These are phyloP conservation scores for Myriosclerotinia duriaeana DNA, from an alignment of 2,329 filamentous ascomycete species.

Conservation along the genomic window DNA sequence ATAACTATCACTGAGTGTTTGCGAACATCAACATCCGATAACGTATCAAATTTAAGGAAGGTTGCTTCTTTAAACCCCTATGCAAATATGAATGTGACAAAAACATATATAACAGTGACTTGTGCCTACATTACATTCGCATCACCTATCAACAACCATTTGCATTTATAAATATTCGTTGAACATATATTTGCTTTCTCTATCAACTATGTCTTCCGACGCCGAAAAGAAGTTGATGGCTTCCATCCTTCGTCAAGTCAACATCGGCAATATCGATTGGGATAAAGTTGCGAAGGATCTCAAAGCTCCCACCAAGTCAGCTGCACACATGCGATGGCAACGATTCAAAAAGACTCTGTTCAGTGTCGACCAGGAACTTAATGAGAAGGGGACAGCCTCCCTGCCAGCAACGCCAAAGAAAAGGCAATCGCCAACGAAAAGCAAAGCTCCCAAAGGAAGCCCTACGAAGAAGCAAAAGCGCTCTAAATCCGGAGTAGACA, in stretches of 20 bases:
- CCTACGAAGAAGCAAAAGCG: slow-evolving; percentile 18
- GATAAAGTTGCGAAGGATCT: slow-evolving; percentile 11
- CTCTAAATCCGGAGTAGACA: neutral
- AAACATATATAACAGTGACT: neutral
- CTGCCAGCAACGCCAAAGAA: slow-evolving; percentile 12
- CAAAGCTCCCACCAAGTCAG: slow-evolving; percentile 1
- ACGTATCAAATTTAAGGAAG: neutral
- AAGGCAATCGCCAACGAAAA: slow-evolving; percentile 14
- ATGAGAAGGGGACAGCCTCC: neutral
- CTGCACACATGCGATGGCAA: slow-evolving; percentile 2
- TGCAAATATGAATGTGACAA: neutral
- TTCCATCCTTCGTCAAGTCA: slow-evolving; percentile 9
- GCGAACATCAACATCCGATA: neutral
- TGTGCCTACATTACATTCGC: neutral
- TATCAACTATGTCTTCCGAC: neutral
- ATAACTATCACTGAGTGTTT: neutral
- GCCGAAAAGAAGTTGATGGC: neutral
- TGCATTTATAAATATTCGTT: neutral
- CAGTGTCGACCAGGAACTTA: neutral
- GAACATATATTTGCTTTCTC: neutral
- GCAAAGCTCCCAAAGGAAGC: neutral
- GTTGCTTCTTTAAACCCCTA: neutral
- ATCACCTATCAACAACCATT: neutral
- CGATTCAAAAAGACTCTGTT: slow-evolving; percentile 12
- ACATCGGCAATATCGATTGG: slow-evolving; percentile 2